Percentiles rank a stretch among this genome's conserved stretches.
Evolutionary conservation across 2,329 filamentous ascomycete genomes (phyloP).

Genomic region (Penicillium verrucosum): DNA sequence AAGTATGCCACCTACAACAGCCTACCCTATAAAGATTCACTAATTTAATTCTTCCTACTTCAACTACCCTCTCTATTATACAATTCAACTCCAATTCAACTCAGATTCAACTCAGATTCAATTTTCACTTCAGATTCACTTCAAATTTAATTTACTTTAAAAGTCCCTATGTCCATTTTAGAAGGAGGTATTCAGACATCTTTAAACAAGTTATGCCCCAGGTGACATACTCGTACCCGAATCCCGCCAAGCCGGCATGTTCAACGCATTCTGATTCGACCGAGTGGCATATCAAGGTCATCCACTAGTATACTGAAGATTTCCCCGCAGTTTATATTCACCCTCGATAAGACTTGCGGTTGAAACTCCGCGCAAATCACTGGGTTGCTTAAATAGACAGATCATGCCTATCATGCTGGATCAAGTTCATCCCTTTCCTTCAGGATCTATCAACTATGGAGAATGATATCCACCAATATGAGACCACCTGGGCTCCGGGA

Average conservation of each 20-base stretch:
- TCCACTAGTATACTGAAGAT: neutral
- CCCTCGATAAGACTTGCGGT: constrained; percentile 9
- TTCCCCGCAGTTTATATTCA: neutral
- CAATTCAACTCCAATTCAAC: no score
- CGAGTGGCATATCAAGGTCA: neutral
- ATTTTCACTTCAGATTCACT: no score
- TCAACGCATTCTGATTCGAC: neutral
- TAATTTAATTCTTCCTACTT: no score
- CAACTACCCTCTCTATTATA: no score
- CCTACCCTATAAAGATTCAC: no score
- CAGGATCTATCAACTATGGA: constrained; percentile 6
- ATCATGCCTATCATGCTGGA: neutral
- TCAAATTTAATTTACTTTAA: no score
- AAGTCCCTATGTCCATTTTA: no score
- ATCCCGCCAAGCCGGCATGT: neutral
- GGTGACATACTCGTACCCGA: neutral
- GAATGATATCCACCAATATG: constrained; percentile 10
- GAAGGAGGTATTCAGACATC: no score
- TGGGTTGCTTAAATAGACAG: neutral
- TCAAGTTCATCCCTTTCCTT: neutral
- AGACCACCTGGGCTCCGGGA: constrained; percentile 20
- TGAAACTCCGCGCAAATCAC: neutral
- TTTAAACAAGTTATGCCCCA: no score
- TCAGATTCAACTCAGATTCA: no score
- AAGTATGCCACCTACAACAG: no score